Conservation (phyloP, 2,329 filamentous ascomycete genomes). For the Cordyceps fumosorosea region DNA sequence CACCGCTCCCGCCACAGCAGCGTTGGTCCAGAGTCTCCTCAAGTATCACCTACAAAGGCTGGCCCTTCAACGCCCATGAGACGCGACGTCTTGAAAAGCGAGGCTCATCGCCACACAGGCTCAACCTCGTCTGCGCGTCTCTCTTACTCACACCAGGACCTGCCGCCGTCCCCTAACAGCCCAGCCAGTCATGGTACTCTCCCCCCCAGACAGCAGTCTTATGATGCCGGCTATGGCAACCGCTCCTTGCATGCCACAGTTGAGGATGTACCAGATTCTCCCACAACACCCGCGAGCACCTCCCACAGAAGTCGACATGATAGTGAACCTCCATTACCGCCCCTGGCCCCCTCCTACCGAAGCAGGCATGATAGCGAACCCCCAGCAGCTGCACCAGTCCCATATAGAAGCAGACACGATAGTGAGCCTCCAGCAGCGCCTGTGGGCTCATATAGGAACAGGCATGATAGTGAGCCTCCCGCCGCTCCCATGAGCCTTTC, state of each 20-base stretch:
- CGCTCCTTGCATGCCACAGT: constrained; percentile 55
- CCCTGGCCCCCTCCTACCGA: background rate
- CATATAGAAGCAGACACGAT: background rate
- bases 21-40: constrained; percentile 35
- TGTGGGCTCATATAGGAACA: background rate
- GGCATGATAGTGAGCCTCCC: constrained; percentile 1
- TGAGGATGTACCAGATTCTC: constrained; percentile 56
- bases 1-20: constrained; percentile 44
- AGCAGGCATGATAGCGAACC: constrained; percentile 4
- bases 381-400: background rate
- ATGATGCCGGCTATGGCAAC: constrained; percentile 41
- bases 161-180: constrained; percentile 22
- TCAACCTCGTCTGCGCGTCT: constrained; percentile 48
- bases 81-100: constrained; percentile 50
- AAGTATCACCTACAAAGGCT: constrained; percentile 33
- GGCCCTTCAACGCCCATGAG: constrained; percentile 47
- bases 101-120: constrained; percentile 48
- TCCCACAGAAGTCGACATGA: constrained; percentile 1
- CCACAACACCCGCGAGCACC: constrained; percentile 16
- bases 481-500: background rate
- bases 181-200: constrained; percentile 29
- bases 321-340: background rate
- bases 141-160: constrained; percentile 44
- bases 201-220: constrained; percentile 42
- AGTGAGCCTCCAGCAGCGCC: constrained; percentile 3